Conservation (phyloP, 805 yeast genomes). For the Candida gorgasii region DNA sequence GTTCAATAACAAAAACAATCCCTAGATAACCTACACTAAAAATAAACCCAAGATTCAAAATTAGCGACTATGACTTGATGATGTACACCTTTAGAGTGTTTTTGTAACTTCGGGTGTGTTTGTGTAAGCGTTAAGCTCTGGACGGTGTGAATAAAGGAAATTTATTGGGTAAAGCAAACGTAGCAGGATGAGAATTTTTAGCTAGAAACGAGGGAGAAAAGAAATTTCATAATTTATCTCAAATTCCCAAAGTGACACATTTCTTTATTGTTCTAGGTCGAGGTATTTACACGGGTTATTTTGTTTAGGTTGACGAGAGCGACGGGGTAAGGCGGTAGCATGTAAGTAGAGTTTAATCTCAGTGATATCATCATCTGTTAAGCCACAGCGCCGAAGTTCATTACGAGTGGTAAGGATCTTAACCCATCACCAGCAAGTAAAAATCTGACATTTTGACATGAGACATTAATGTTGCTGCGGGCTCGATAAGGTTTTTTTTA, state of each 20-base stretch:
- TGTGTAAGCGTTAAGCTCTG: not conserved
- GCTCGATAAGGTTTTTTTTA: not conserved
- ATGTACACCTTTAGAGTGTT: not conserved
- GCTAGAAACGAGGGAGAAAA: conserved; percentile 9
- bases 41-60: too few species aligned
- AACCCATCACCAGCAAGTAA: not conserved
- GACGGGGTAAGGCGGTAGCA: too few species aligned
- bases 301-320: too few species aligned
- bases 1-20: too few species aligned
- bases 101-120: not conserved
- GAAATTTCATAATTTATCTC: conserved; percentile 1
- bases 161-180: conserved; percentile 4
- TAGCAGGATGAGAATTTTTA: conserved; percentile 4
- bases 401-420: too few species aligned
- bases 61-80: not conserved
- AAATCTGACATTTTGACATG: conserved; percentile 3
- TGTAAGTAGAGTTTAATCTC: too few species aligned
- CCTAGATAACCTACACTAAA: too few species aligned
- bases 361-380: too few species aligned
- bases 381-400: too few species aligned
- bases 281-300: not conserved
- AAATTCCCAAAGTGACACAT: not conserved
- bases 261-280: too few species aligned
- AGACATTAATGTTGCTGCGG: conserved; percentile 2
- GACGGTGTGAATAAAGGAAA: not conserved